phyloP scores from a whole-genome alignment of 495 filamentous ascomycete species.

The Amniculicola lignicola region DNA sequence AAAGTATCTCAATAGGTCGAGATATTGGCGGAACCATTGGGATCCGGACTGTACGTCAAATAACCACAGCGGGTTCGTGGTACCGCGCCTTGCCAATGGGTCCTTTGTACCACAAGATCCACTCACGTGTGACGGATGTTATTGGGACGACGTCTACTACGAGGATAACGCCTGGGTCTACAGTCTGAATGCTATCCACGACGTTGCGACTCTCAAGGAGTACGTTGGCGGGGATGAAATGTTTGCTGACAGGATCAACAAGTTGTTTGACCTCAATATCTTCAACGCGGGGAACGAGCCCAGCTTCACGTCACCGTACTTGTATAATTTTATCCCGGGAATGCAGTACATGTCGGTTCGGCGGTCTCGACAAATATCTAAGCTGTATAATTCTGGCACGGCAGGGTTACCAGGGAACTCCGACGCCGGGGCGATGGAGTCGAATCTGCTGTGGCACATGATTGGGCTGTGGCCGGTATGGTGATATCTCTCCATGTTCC shows the following conservation, averaged over 20 bases:
- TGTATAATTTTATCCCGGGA: conserved; percentile 62
- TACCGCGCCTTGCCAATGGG: conserved; percentile 55
- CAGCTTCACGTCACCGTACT: conserved; percentile 64
- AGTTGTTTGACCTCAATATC: conserved; percentile 58
- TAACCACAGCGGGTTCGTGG: conserved; percentile 63
- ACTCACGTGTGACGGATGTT: conserved; percentile 62
- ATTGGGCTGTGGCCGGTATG: conserved; percentile 64
- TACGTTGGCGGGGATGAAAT: conserved; percentile 54
- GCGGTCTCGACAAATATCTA: conserved; percentile 52
- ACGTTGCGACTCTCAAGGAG: conserved; percentile 58
- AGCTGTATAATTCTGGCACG: conserved; percentile 46
- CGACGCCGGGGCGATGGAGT: conserved; percentile 69
- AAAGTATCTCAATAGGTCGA: conserved; percentile 62
- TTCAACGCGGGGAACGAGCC: conserved; percentile 71
- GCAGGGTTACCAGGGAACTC: conserved; percentile 63
- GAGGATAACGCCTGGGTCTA: conserved; percentile 68
- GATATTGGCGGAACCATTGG: conserved; percentile 74
- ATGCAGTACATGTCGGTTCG: conserved; percentile 59
- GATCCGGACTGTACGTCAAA: conserved; percentile 53
- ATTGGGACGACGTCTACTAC: conserved; percentile 64
- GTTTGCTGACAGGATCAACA: conserved; percentile 63
- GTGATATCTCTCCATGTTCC: not conserved
- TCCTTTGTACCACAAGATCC: conserved; percentile 58
- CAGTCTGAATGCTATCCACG: conserved; percentile 65
- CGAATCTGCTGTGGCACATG: conserved; percentile 64